These are phyloP conservation scores for Verticillium nubilum DNA, from an alignment of 2,329 filamentous ascomycete genomes.

Conservation along the genomic window DNA sequence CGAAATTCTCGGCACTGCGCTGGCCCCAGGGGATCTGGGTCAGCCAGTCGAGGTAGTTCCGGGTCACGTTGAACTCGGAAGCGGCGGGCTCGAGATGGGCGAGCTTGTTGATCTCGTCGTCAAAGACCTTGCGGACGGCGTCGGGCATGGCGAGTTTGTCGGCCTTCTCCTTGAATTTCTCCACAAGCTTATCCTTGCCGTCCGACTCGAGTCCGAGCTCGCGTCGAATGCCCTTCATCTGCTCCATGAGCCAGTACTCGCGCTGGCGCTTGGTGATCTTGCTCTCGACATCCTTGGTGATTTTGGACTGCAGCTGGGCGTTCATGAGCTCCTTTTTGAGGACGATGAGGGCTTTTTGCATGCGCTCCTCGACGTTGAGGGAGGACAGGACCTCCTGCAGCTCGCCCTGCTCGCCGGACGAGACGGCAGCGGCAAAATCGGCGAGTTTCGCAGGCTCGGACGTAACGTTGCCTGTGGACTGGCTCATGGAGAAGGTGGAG, in stretches of 20 bases:
- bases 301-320: constrained; percentile 92
- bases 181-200: constrained; percentile 95
- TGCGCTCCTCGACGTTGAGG: constrained; percentile 84
- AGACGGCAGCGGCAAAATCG: constrained; percentile 94
- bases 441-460: constrained; percentile 93
- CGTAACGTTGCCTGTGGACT: constrained; percentile 89
- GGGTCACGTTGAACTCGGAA: constrained; percentile 96
- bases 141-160: constrained; percentile 94
- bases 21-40: constrained; percentile 98
- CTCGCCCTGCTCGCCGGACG: constrained; percentile 87
- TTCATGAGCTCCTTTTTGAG: constrained; percentile 99
- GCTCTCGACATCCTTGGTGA: constrained; percentile 93
- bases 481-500: constrained; percentile 92
- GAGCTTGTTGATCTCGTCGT: constrained; percentile 96
- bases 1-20: constrained; percentile 93
- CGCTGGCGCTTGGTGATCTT: constrained; percentile 97
- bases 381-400: constrained; percentile 86
- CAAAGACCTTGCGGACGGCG: constrained; percentile 92
- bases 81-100: constrained; percentile 91
- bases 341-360: constrained; percentile 86
- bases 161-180: constrained; percentile 95
- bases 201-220: constrained; percentile 96
- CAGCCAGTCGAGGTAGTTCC: constrained; percentile 98
- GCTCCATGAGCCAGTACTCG: constrained; percentile 98
- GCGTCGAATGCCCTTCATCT: constrained; percentile 97